These are phyloP conservation scores for Endocladia muricata DNA, from an alignment of 31 red algal genomes.

Conservation along the genomic window DNA sequence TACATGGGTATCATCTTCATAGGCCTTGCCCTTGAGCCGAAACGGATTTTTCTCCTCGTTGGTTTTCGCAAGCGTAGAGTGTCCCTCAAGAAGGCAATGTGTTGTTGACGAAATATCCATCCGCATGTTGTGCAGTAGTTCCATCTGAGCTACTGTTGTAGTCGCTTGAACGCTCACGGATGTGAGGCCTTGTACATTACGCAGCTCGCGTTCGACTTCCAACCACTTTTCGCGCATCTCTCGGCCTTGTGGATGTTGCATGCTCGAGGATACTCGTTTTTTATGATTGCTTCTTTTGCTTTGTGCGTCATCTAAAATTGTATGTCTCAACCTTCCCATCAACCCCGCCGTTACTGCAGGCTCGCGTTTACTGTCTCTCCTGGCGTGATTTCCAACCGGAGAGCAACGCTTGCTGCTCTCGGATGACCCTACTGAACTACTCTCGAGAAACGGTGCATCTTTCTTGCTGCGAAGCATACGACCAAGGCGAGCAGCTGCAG, in stretches of 20 bases:
- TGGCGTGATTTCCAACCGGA: no score
- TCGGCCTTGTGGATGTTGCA: neutral
- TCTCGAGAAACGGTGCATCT: no score
- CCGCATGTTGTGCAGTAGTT: neutral
- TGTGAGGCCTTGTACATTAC: neutral
- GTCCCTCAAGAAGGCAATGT: slow-evolving; percentile 4
- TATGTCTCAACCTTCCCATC: neutral
- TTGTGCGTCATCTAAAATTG: neutral
- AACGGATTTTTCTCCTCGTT: no score
- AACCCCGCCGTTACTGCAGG: no score
- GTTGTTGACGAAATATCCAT: neutral
- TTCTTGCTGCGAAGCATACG: no score
- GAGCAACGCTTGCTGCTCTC: no score
- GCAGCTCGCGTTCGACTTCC: neutral
- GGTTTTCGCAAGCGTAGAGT: no score
- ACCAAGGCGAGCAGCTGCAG: no score
- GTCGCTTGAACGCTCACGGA: neutral
- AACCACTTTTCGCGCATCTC: neutral
- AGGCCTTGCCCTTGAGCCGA: no score
- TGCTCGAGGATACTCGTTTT: neutral
- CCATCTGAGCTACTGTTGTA: neutral
- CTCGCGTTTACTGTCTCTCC: no score
- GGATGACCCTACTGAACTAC: no score
- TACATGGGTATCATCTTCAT: no score
- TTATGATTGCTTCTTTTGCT: neutral